Base-by-base conservation (phyloP, 352 stramenopile species). In the Pythium aphanidermatum region DNA sequence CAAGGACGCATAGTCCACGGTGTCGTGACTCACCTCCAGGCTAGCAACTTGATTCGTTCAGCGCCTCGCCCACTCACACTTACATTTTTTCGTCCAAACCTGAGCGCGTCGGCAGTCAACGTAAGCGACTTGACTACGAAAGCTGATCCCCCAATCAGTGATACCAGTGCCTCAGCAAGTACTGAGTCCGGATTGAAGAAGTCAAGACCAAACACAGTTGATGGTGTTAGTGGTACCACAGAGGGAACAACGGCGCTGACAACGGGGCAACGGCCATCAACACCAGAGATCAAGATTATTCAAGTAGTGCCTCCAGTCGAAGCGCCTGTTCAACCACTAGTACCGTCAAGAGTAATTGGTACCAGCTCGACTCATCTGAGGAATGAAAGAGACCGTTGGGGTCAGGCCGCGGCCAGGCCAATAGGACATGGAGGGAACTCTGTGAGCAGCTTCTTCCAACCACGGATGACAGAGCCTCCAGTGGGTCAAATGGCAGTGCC, bases 21-120 rank as follows among this genome's bases (percentile, higher is more conserved):
- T 55, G 11, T 36, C 3, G 59, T 84, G 49, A 19, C 51, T n/a
- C 75, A 68, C 29, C 40, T 25, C 12, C 14, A 67, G n/a, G 45
- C 83, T 23, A 76, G 72, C 4, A 64, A 80, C 12, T 34, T 84
- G 31, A 86, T 89, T 40, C 58, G 60, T 17, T 54, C 56, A 12
- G 24, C 59, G 20, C 50, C 55, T 12, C 62, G 77, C 4, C 77
- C 77, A 5, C 51, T 89, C 7, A 50, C 35, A 14, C 55, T 89
- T 23, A 65, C 55, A 23, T 71, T 89, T 14, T 41, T 57, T 19
- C 46, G 54, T 13, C 14, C n/a, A n/a, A n/a, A 20, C 34, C 42
- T 23, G 23, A 9, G 5, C 2, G 24, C 29, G 37, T n/a, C 27
- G 29, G 27, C 2, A 25, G 29, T 29, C 43, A 5, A 31, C 42